Base-by-base conservation (phyloP, 1,139 yeast genomes). In the Arxiozyma heterogenica region DNA sequence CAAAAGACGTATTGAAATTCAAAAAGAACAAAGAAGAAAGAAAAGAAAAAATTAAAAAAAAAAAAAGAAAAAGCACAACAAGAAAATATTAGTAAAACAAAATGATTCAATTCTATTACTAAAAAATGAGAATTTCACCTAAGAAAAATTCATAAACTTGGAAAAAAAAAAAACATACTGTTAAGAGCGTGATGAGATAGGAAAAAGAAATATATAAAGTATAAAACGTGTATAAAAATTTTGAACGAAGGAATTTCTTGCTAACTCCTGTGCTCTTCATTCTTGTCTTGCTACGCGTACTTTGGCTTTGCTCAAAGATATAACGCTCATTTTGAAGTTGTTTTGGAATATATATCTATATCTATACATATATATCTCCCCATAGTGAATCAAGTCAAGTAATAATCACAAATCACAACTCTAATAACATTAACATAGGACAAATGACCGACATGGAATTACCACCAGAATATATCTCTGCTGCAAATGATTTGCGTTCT, bases 401-500 rank as follows among this genome's bases (percentile, higher is more conserved):
- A 41, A 11, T 41, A 27, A 27, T 6, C 30, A 4, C 30, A 7
- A 27, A 44, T 30, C 6, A 20, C 27, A 23, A 39, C 22, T 17
- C 23, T 39, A 41, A 44, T 6, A 12, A 17, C n/a, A 38, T 22
- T 25, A 5, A 25, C 44, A 44, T 34, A 18, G 22, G 23, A 11
- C 39, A 44, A 46, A 60, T 56, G 59, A 54, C 58, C 50, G 61
- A 59, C 30, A 55, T 55, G 51, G 63, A 63, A 48, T 53, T 64
- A 53, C 68, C 68, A 25, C 62, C 65, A 49, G 61, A 67, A 41
- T 73, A 73, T 58, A 59, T 59, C 17, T 59, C 71, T 45, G 73
- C 76, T n/a, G 57, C 70, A 39, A 81, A 81, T 63, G 86, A 82
- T 64, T 82, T 86, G 68, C 79, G 93, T 68, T 82, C 93, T 67